Evolutionary conservation across 164 flowering plant genomes (phyloP), one percentile per base, ranked within the genome.

Genomic region (Annona squamosa): DNA sequence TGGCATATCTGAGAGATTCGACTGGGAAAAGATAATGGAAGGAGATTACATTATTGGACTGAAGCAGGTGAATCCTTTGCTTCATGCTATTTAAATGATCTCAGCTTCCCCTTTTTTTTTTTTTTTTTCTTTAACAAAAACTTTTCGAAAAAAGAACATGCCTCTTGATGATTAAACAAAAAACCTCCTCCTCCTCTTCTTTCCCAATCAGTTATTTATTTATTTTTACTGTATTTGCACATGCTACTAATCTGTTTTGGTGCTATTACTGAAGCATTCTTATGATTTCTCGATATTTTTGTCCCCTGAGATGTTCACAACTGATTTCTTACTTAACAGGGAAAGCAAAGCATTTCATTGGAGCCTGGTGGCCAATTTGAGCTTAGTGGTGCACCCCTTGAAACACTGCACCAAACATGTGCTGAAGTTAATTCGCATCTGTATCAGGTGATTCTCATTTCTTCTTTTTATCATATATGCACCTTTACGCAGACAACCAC

Each of bases 361-460:
- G 99, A 96, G 81, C 98, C 99, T 73, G 99, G 99, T 59, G 99
- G 99, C 67, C 99, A 96, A 77, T 92, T 96, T 84, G 99, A 96
- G 86, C 97, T 96, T 61, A 96, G 99, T 85, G 99, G 99, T 78
- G 98, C 98, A 63, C 98, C 99, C 72, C 89, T 96, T 79, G 97
- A 96, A 81, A 96, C 99, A 72, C 79, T 96, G 65, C 99, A 96
- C 84, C 99, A 96, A 82, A 96, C 99, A 59, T 96, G 98, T 86
- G 99, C 97, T 67, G 99, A 96, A 81, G 97, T 96, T 73, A 93
- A 93, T 82, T 96, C 99, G 69, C 99, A 96, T 76, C 97, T 96
- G 68, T 93, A 96, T 81, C 99, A 93, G 94, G 99, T 93, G 13
- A 66, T 82, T 69, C 63, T 52, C n/a, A 26, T 46, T 69, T 57